phyloP scores from a whole-genome alignment of 352 stramenopile genomes.

The Phytophthora boehmeriae region DNA sequence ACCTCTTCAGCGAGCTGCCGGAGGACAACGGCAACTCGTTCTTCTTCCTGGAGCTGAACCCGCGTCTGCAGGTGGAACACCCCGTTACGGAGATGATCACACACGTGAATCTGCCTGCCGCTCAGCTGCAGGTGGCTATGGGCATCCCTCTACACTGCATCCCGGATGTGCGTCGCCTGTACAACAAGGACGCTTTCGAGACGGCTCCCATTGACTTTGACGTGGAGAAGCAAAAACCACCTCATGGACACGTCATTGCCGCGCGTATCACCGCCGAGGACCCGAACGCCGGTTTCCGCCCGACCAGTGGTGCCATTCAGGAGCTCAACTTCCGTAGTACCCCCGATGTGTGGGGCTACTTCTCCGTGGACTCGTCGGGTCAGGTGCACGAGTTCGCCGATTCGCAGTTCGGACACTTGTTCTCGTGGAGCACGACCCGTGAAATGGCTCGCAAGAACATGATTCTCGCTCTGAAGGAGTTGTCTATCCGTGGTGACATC shows the following conservation, averaged over 20 bases:
- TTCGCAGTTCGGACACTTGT: conserved; percentile 99
- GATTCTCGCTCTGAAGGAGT: conserved; percentile 98
- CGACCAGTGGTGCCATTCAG: conserved; percentile 96
- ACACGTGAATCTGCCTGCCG: conserved; percentile 96
- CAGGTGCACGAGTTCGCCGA: conserved; percentile 99
- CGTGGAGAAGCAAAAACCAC: conserved; percentile 73
- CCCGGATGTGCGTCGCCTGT: conserved; percentile 97
- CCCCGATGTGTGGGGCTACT: conserved; percentile 99
- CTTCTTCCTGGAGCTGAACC: conserved; percentile 99
- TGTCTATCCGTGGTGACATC: conserved; percentile 99
- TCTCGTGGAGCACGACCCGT: conserved; percentile 95
- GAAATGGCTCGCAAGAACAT: conserved; percentile 98
- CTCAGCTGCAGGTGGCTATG: conserved; percentile 99
- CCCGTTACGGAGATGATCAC: conserved; percentile 99
- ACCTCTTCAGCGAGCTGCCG: conserved; percentile 97
- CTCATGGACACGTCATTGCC: conserved; percentile 97
- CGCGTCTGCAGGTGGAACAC: conserved; percentile 99
- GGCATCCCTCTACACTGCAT: conserved; percentile 99
- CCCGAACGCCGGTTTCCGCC: conserved; percentile 99
- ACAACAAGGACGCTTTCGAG: conserved; percentile 94
- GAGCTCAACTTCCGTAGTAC: conserved; percentile 99
- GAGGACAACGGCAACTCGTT: conserved; percentile 94
- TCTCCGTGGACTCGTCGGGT: conserved; percentile 98
- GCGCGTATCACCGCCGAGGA: conserved; percentile 99
- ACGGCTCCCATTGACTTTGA: conserved; percentile 97